Percentiles rank a stretch among this genome's conserved stretches.
These are phyloP conservation scores for Agaricus sinodeliciosus DNA, from an alignment of 768 basidiomycete species.

Conservation along the genomic window DNA sequence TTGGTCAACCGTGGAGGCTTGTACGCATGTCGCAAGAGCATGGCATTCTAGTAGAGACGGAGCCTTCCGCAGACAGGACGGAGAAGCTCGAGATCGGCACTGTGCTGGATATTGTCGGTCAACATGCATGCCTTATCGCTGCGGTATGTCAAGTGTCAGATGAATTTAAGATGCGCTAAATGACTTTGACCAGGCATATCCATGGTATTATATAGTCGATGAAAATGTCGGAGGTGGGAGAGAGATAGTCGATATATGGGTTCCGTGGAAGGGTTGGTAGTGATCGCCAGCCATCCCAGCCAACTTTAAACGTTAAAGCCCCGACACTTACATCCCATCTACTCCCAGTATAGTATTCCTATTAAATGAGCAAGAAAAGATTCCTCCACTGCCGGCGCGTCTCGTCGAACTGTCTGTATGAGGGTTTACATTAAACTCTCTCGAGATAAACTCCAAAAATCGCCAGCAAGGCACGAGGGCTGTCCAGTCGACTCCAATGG, in stretches of 20 bases:
- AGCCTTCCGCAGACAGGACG: conserved; percentile 17
- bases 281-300: background rate
- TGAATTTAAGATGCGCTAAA: background rate
- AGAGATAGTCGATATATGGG: conserved; percentile 76
- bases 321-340: too few species aligned
- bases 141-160: conserved; percentile 32
- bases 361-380: too few species aligned
- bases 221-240: conserved; percentile 40
- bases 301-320: too few species aligned
- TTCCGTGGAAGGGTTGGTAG: conserved; percentile 90
- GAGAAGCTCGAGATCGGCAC: conserved; percentile 46
- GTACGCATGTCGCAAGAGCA: conserved; percentile 75
- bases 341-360: too few species aligned
- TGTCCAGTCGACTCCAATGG: too few species aligned
- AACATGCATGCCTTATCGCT: conserved; percentile 81
- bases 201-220: conserved; percentile 84
- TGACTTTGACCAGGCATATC: conserved; percentile 39
- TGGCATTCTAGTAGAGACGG: conserved; percentile 50
- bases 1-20: conserved; percentile 59
- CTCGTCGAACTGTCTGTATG: too few species aligned
- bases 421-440: too few species aligned
- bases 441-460: too few species aligned
- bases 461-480: too few species aligned
- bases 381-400: too few species aligned
- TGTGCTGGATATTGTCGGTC: conserved; percentile 67